Conservation (phyloP, 208 protist species). For the Lotmaria passim region DNA sequence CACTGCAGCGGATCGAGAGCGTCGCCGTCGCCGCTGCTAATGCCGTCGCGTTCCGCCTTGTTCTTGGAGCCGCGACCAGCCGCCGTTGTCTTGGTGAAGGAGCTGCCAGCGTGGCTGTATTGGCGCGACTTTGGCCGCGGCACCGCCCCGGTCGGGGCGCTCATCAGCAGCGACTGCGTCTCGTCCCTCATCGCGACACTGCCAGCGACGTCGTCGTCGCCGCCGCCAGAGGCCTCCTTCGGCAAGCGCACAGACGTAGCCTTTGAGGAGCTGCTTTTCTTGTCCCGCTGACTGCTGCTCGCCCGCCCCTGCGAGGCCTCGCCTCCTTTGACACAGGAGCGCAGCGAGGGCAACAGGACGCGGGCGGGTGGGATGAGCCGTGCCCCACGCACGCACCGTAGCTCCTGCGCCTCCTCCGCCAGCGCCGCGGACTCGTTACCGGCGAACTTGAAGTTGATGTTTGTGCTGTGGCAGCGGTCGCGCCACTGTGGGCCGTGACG, state of each 20-base stretch:
- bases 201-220: neutral
- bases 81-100: neutral
- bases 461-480: neutral
- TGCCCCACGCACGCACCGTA: slow-evolving; percentile 14
- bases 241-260: neutral
- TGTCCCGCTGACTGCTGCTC: neutral
- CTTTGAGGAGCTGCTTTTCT: neutral
- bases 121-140: slow-evolving; percentile 24
- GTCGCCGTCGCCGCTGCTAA: slow-evolving; percentile 1
- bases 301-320: neutral
- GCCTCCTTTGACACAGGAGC: neutral
- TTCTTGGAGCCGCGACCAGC: neutral
- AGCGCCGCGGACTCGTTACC: neutral
- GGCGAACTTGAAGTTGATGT: neutral
- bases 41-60: neutral
- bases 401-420: neutral
- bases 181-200: neutral
- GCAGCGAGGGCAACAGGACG: slow-evolving; percentile 10
- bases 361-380: slow-evolving; percentile 13
- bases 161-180: slow-evolving; percentile 12
- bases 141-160: slow-evolving; percentile 21
- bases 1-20: slow-evolving; percentile 45
- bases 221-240: neutral
- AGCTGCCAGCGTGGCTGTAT: slow-evolving; percentile 9
- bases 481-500: neutral